Evolutionary conservation across 805 yeast genomes (phyloP).

Genomic region (Myxozyma mucilagina): DNA sequence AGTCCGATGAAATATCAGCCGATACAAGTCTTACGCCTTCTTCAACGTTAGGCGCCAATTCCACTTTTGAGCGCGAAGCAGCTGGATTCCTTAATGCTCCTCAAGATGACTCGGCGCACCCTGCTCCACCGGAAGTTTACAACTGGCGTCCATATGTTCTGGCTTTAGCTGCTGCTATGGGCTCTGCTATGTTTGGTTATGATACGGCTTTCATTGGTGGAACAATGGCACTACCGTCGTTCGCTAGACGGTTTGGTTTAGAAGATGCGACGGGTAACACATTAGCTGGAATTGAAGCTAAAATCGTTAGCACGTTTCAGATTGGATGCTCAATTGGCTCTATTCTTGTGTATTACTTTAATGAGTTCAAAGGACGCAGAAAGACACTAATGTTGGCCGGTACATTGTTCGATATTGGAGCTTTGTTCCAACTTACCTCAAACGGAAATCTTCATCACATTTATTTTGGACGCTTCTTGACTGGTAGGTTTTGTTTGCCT

Average conservation of each 20-base stretch:
- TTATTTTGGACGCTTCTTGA: conserved; percentile 56
- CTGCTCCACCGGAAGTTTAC: conserved; percentile 18
- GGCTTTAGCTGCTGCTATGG: conserved; percentile 19
- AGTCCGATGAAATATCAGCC: background rate
- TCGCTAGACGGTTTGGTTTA: conserved; percentile 45
- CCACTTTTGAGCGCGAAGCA: conserved; percentile 1
- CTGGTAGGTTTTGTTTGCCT: conserved; percentile 46
- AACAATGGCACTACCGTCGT: conserved; percentile 60
- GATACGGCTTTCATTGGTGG: conserved; percentile 87
- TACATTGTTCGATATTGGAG: conserved; percentile 65
- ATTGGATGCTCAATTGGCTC: conserved; percentile 42
- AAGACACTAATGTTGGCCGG: conserved; percentile 41
- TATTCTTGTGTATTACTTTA: conserved; percentile 46
- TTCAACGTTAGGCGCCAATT: background rate
- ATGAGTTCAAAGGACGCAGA: conserved; percentile 12
- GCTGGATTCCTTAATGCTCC: conserved; percentile 4
- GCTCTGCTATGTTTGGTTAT: conserved; percentile 52
- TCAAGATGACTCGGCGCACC: conserved; percentile 8
- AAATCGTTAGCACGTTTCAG: conserved; percentile 18
- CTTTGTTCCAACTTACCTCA: conserved; percentile 79
- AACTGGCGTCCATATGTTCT: conserved; percentile 13
- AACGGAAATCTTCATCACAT: conserved; percentile 77
- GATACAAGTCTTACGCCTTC: background rate
- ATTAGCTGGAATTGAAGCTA: conserved; percentile 14
- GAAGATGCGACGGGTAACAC: conserved; percentile 36